Percentiles rank a stretch among this genome's conserved stretches.
Conservation (phyloP, 805 yeast genomes). For the Nakazawaea holstii region DNA sequence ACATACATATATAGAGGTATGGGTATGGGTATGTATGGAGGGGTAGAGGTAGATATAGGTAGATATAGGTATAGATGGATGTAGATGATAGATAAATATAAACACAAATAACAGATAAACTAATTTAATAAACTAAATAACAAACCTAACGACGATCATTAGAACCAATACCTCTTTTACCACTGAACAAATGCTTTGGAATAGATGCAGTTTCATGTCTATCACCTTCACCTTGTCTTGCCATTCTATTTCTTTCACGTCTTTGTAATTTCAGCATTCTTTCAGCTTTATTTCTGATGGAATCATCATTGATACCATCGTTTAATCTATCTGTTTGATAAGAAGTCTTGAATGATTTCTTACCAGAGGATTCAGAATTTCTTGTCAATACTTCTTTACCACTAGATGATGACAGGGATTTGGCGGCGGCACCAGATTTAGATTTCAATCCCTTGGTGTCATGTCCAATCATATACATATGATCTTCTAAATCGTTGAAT, state of each 20-base stretch:
- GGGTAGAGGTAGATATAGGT: background rate
- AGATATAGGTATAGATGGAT: background rate
- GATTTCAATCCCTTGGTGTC: slow-evolving; percentile 66
- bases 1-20: background rate
- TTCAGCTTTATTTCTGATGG: slow-evolving; percentile 76
- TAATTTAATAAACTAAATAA: no score
- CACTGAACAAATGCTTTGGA: slow-evolving; percentile 93
- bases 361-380: slow-evolving; percentile 30
- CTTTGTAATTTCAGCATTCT: slow-evolving; percentile 85
- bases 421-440: slow-evolving; percentile 34
- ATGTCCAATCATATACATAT: slow-evolving; percentile 86
- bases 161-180: slow-evolving; percentile 95
- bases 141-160: slow-evolving; percentile 71
- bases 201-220: slow-evolving; percentile 78
- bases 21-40: background rate
- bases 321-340: slow-evolving; percentile 74
- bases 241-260: slow-evolving; percentile 88
- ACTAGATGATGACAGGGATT: slow-evolving; percentile 31
- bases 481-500: slow-evolving; percentile 76
- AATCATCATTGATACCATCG: slow-evolving; percentile 83
- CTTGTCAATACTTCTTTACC: slow-evolving; percentile 81
- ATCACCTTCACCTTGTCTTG: slow-evolving; percentile 95
- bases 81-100: no score
- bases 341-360: slow-evolving; percentile 31
- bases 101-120: no score